Conservation (phyloP, 1,139 yeast genomes). For the Debaryomyces coudertii region DNA sequence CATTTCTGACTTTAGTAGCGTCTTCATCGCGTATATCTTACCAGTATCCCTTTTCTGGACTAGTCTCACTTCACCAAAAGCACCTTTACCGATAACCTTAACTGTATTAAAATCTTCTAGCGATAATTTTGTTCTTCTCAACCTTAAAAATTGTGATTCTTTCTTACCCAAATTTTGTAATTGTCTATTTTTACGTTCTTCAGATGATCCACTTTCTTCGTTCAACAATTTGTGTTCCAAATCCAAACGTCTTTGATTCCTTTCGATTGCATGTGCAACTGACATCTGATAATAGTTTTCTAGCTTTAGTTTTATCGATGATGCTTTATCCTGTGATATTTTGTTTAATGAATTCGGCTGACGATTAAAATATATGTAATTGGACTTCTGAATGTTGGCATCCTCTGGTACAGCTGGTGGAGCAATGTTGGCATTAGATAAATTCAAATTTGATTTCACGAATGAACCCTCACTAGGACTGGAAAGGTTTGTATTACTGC, state of each 20-base stretch:
- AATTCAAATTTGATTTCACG: constrained; percentile 22
- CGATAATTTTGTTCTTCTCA: constrained; percentile 73
- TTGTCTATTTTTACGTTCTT: constrained; percentile 75
- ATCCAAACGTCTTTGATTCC: constrained; percentile 76
- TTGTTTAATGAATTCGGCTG: constrained; percentile 78
- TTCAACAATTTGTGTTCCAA: constrained; percentile 66
- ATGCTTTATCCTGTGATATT: constrained; percentile 70
- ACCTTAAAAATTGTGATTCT: constrained; percentile 74
- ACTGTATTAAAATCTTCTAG: constrained; percentile 78
- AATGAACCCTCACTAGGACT: constrained; percentile 31
- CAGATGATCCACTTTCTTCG: constrained; percentile 65
- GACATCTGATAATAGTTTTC: constrained; percentile 79
- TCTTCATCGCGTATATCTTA: constrained; percentile 84
- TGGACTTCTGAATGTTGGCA: constrained; percentile 19
- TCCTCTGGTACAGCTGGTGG: constrained; percentile 1
- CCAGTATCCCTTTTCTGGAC: constrained; percentile 86
- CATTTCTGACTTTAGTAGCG: constrained; percentile 77
- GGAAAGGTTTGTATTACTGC: constrained; percentile 44
- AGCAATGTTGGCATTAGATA: constrained; percentile 1
- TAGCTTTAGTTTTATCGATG: constrained; percentile 68
- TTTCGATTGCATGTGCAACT: constrained; percentile 77
- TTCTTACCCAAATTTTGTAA: constrained; percentile 70
- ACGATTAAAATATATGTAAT: constrained; percentile 77
- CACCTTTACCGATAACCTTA: constrained; percentile 85
- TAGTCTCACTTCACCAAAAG: constrained; percentile 81